Conservation (phyloP, 768 basidiomycete species). For the Filobasidium floriforme region DNA sequence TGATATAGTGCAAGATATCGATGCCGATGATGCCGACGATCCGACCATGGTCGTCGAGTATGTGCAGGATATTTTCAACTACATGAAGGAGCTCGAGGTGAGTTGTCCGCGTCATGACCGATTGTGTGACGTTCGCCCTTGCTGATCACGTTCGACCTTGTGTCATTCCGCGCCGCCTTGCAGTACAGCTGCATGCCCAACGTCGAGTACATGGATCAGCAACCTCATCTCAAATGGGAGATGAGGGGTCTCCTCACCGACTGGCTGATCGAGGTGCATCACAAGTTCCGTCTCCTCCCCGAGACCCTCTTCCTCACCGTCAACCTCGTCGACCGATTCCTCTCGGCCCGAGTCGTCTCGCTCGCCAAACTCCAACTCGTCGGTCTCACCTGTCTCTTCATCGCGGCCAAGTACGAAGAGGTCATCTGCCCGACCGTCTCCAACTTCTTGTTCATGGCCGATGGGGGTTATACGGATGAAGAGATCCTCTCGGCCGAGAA, state of each 20-base stretch:
- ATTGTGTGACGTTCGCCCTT: not conserved
- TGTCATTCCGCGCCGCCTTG: not conserved
- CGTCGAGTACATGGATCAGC: constrained; percentile 71
- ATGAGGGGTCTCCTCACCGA: constrained; percentile 84
- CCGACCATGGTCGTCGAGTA: constrained; percentile 97
- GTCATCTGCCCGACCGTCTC: constrained; percentile 75
- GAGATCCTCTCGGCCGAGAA: constrained; percentile 84
- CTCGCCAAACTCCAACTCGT: constrained; percentile 82
- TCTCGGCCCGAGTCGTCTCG: constrained; percentile 63
- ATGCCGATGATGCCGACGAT: constrained; percentile 83
- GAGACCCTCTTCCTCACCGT: constrained; percentile 85
- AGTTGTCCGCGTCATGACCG: constrained; percentile 20
- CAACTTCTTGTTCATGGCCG: constrained; percentile 72
- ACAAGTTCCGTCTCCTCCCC: constrained; percentile 71
- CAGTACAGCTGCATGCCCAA: constrained; percentile 73
- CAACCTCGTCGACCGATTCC: constrained; percentile 70
- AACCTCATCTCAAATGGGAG: constrained; percentile 76
- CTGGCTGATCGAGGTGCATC: constrained; percentile 88
- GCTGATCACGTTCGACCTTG: not conserved
- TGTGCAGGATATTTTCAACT: constrained; percentile 84
- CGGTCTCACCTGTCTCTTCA: constrained; percentile 76
- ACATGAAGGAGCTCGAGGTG: constrained; percentile 80
- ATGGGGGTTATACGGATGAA: constrained; percentile 64
- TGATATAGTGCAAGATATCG: constrained; percentile 77
- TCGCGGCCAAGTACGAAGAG: constrained; percentile 88